phyloP scores from a whole-genome alignment of 2,329 filamentous ascomycete genomes.

The Lithohypha guttulata region DNA sequence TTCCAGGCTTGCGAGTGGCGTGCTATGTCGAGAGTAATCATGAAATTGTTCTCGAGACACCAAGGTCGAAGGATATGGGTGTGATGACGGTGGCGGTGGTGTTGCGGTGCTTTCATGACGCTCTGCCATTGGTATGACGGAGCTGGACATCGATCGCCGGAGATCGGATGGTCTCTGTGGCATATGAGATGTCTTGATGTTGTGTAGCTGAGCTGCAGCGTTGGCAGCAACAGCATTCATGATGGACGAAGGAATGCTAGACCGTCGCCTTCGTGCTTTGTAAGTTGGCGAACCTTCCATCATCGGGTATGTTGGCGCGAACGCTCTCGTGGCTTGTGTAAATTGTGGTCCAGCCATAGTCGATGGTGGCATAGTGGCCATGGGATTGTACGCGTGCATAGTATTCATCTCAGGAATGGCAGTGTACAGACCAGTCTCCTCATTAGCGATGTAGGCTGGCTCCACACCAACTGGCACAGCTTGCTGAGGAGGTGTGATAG shows the following conservation, averaged over 20 bases:
- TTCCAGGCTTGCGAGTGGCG: constrained; percentile 75
- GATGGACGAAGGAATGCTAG: constrained; percentile 76
- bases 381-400: constrained; percentile 67
- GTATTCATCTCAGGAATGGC: constrained; percentile 81
- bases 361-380: constrained; percentile 82
- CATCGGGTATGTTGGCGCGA: constrained; percentile 74
- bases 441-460: constrained; percentile 94
- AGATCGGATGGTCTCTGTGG: constrained; percentile 79
- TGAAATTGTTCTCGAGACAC: constrained; percentile 72
- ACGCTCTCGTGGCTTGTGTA: constrained; percentile 55
- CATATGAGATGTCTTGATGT: constrained; percentile 40
- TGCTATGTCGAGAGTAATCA: constrained; percentile 72
- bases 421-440: constrained; percentile 92
- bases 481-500: constrained; percentile 90
- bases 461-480: constrained; percentile 69
- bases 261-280: constrained; percentile 89
- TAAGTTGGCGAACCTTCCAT: constrained; percentile 98
- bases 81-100: constrained; percentile 32
- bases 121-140: constrained; percentile 71
- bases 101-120: constrained; percentile 24
- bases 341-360: constrained; percentile 74
- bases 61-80: constrained; percentile 58
- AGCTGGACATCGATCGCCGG: constrained; percentile 78
- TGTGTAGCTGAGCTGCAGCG: constrained; percentile 37
- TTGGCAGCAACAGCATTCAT: constrained; percentile 55